Conservation (phyloP, 345 rosid species). For the Zanthoxylum bungeanum region DNA sequence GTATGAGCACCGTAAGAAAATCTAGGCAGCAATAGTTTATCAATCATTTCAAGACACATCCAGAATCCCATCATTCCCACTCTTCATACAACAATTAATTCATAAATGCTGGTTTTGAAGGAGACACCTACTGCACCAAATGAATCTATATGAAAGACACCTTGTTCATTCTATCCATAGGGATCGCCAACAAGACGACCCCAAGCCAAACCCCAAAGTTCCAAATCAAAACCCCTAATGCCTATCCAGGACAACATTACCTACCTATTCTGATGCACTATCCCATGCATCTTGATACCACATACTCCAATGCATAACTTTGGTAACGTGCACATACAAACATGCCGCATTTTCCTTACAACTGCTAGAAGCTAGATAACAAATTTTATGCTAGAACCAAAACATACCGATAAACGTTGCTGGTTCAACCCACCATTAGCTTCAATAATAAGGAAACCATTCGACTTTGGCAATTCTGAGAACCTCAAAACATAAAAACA, state of each 20-base stretch:
- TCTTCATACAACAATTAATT: background rate
- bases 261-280: background rate
- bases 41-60: background rate
- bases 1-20: background rate
- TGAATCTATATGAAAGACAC: background rate
- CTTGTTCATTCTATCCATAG: background rate
- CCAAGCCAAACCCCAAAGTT: background rate
- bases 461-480: slow-evolving; percentile 58
- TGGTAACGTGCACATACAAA: background rate
- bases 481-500: slow-evolving; percentile 22
- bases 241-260: background rate
- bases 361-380: background rate
- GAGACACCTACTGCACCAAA: background rate
- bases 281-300: background rate
- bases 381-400: background rate
- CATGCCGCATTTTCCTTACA: slow-evolving; percentile 4
- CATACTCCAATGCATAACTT: background rate
- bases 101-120: background rate
- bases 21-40: background rate
- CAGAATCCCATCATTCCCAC: background rate
- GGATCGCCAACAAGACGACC: background rate
- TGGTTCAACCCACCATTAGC: slow-evolving; percentile 98
- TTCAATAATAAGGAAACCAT: slow-evolving; percentile 91
- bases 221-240: background rate
- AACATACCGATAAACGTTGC: slow-evolving; percentile 93